Base-by-base conservation (phyloP, 2,329 filamentous ascomycete genomes). In the Clonostachys rhizophaga region DNA sequence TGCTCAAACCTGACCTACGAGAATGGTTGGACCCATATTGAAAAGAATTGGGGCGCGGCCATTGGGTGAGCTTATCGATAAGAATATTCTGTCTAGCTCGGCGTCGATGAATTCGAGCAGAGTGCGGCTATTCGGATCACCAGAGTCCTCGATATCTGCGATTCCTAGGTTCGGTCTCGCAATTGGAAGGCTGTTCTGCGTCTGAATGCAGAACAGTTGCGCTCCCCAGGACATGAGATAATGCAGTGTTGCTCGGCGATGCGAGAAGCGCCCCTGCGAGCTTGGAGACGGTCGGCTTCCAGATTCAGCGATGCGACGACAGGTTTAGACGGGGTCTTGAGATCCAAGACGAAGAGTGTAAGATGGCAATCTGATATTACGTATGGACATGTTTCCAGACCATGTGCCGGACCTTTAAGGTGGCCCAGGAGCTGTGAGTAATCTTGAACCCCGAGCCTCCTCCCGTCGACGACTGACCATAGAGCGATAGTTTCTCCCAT, bases 391-490 rank as follows among this genome's bases (percentile, higher is more conserved):
- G 4, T 30, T 30, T 30, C 24, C 7, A 30, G 24, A 30, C 9
- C 24, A 2, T 30, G 24, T 10, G 24, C 9, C 1, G 24, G 24
- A 10, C 10, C 24, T 11, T 16, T 20, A 55, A 54, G n/a, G 64
- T 59, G 52, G 62, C 53, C 45, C 61, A 54, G 46, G 58, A 24
- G 30, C 7, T 43, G 20, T 43, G 7, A 20, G 20, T n/a, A 12
- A 33, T 16, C 34, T 43, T 24, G 5, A 24, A 16, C 13, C 30
- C 30, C 7, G 16, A 14, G 16, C 40, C 13, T 42, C 40, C 17
- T 8, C 6, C 60, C 9, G 5, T 68, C 70, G 1, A 65, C 65
- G 1, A 54, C 63, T 40, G 62, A 70, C 46, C 64, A 67, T 24
- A 8, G 24, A 30, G 24, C 24, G 3, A 30, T 10, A 30, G 24